phyloP scores from a whole-genome alignment of 1,139 yeast genomes.

The Magnusiomyces paraingens region DNA sequence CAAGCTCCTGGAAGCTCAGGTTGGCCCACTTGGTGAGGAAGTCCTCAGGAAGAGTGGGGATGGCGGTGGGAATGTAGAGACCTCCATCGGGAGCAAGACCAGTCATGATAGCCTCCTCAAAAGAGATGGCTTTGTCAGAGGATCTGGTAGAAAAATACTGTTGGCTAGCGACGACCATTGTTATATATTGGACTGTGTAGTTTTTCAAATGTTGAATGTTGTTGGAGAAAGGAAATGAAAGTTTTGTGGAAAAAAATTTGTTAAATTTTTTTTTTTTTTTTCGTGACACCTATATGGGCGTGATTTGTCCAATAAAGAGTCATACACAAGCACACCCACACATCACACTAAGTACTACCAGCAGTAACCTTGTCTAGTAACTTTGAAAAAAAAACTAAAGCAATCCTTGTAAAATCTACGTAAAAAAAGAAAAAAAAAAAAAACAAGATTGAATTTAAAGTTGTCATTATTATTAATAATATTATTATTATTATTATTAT shows the following conservation, averaged over 20 bases:
- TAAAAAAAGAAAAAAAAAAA: no score
- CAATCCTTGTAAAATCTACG: no score
- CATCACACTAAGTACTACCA: no score
- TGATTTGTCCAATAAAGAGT: background rate
- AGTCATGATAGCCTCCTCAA: conserved; percentile 88
- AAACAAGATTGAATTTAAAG: no score
- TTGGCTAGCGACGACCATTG: conserved; percentile 19
- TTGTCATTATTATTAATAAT: no score
- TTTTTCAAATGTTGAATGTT: background rate
- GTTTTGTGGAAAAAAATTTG: no score
- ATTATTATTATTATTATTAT: no score
- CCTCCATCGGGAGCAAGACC: conserved; percentile 98
- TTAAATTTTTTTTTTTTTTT: no score
- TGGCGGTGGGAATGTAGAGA: conserved; percentile 75
- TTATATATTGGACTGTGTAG: background rate
- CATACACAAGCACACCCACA: background rate
- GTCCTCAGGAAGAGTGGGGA: conserved; percentile 60
- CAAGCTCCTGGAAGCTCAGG: conserved; percentile 75
- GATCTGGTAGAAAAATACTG: conserved; percentile 85
- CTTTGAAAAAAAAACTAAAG: no score
- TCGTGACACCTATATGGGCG: no score
- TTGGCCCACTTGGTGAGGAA: conserved; percentile 65
- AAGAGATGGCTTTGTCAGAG: conserved; percentile 50
- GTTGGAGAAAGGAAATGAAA: no score
- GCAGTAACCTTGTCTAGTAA: no score